A percentile compares a stretch with the other conserved stretches of the same genome.
phyloP scores from a whole-genome alignment of 2,329 filamentous ascomycete genomes.

The Claviceps sp. region DNA sequence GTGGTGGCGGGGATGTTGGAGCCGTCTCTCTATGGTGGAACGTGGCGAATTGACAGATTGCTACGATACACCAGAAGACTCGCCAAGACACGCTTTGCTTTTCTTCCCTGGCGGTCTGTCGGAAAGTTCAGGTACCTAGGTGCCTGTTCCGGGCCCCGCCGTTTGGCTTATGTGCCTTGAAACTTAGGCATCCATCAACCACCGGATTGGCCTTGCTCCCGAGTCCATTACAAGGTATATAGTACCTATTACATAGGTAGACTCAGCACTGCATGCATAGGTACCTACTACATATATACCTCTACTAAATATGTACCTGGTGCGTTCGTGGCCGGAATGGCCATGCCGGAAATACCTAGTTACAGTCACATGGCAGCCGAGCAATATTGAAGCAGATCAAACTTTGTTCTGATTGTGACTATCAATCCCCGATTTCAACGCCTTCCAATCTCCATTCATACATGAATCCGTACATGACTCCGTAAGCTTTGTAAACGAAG shows the following conservation, averaged over 20 bases:
- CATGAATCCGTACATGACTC: slow-evolving; percentile 2
- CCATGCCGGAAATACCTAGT: not conserved
- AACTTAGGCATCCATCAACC: slow-evolving; percentile 10
- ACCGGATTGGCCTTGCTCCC: no score
- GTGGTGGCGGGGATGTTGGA: slow-evolving; percentile 7
- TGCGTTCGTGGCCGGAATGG: no score
- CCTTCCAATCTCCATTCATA: slow-evolving; percentile 3
- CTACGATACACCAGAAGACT: not conserved
- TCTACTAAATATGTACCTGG: no score
- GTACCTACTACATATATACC: no score
- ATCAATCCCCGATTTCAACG: slow-evolving; percentile 15
- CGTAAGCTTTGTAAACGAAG: slow-evolving; percentile 16
- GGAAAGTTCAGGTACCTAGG: not conserved
- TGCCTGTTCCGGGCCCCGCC: not conserved
- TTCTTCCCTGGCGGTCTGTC: not conserved
- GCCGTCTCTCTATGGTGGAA: slow-evolving; percentile 4
- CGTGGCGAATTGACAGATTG: slow-evolving; percentile 4
- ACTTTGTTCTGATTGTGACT: not conserved
- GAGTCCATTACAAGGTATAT: no score
- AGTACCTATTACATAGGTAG: no score
- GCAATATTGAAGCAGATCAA: not conserved
- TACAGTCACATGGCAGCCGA: not conserved
- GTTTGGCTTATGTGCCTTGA: slow-evolving; percentile 8
- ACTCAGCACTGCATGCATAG: no score
- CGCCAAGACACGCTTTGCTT: not conserved